Percentiles rank a stretch among this genome's conserved stretches.
phyloP scores from a whole-genome alignment of 805 yeast genomes.

The Metschnikowia drakensbergensis region DNA sequence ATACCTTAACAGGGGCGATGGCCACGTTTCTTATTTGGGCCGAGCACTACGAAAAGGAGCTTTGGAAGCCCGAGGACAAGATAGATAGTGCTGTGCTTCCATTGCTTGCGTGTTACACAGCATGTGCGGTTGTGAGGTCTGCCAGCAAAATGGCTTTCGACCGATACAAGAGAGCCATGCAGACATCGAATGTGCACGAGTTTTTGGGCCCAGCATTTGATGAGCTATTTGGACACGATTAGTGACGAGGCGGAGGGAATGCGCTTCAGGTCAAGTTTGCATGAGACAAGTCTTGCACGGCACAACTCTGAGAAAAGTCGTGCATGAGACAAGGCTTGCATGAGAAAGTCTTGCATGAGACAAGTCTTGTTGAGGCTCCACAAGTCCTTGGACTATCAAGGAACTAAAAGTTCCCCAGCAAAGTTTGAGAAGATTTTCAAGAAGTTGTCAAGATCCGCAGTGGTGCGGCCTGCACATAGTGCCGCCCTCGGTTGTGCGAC shows the following conservation, averaged over 20 bases:
- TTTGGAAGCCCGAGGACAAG: slow-evolving; percentile 49
- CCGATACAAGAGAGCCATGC: slow-evolving; percentile 71
- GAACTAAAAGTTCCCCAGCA: too few species aligned
- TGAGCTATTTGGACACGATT: slow-evolving; percentile 34
- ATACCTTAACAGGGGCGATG: slow-evolving; percentile 81
- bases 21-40: slow-evolving; percentile 84
- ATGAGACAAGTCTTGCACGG: too few species aligned
- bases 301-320: too few species aligned
- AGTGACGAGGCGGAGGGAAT: neutral
- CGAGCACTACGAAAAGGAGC: slow-evolving; percentile 50
- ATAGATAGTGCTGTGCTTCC: slow-evolving; percentile 29
- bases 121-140: slow-evolving; percentile 59
- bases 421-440: too few species aligned
- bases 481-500: neutral
- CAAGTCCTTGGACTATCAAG: too few species aligned
- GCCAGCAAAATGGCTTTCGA: slow-evolving; percentile 65
- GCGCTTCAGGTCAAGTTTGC: neutral
- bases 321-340: too few species aligned
- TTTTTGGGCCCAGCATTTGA: slow-evolving; percentile 61
- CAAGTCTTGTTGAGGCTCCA: too few species aligned
- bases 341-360: too few species aligned
- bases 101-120: slow-evolving; percentile 67
- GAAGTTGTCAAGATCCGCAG: neutral
- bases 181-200: slow-evolving; percentile 75
- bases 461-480: slow-evolving; percentile 1